phyloP scores from a whole-genome alignment of 1,284 basidiomycete species.

The Mycena citricolor region DNA sequence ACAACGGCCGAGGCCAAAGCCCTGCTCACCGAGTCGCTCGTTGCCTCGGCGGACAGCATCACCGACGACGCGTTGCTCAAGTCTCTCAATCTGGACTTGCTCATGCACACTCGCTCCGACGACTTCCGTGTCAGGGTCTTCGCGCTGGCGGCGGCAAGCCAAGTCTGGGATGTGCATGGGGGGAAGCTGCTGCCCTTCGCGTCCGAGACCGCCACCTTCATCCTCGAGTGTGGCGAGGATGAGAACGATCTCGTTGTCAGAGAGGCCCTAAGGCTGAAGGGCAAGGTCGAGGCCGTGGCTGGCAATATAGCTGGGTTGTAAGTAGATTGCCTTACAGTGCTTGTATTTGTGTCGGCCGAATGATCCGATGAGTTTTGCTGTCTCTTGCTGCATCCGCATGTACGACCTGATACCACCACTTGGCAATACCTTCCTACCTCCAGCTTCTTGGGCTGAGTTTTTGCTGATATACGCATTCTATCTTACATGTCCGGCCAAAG shows the following conservation, averaged over 20 bases:
- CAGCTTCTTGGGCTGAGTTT: too few relatives aligned
- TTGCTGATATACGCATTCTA: too few relatives aligned
- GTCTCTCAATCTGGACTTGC: constrained; percentile 77
- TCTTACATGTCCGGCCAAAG: too few relatives aligned
- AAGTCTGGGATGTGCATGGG: constrained; percentile 80
- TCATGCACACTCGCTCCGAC: constrained; percentile 87
- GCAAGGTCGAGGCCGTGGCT: constrained; percentile 66
- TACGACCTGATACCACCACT: too few relatives aligned
- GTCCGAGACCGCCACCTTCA: constrained; percentile 78
- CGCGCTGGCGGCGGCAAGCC: constrained; percentile 69
- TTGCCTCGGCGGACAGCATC: constrained; percentile 54
- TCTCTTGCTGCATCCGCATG: too few relatives aligned
- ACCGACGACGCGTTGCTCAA: constrained; percentile 73
- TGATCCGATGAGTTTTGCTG: too few relatives aligned
- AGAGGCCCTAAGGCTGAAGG: constrained; percentile 63
- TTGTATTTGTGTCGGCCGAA: too few relatives aligned
- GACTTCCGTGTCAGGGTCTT: constrained; percentile 64
- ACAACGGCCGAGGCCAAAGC: constrained; percentile 39
- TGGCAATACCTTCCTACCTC: too few relatives aligned
- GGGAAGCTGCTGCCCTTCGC: constrained; percentile 70
- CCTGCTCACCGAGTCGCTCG: constrained; percentile 48
- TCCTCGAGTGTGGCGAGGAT: constrained; percentile 80
- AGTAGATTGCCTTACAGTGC: too few relatives aligned
- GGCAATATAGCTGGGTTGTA: constrained; percentile 62
- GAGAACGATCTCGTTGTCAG: constrained; percentile 76